phyloP scores from a whole-genome alignment of 352 stramenopile genomes.

The Globisporangium cederbergense region DNA sequence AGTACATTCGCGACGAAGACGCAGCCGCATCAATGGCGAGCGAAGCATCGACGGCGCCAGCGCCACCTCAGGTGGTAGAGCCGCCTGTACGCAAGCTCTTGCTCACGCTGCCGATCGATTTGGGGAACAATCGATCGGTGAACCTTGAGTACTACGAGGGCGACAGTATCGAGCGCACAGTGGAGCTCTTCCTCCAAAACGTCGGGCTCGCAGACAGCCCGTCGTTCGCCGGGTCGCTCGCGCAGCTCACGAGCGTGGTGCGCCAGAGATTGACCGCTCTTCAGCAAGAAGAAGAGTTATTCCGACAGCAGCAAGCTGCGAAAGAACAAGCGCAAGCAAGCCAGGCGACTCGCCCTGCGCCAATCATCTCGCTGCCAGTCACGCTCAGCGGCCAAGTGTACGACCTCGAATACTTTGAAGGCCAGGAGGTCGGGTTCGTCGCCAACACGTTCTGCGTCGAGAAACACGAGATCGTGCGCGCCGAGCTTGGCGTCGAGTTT shows the following conservation, averaged over 20 bases:
- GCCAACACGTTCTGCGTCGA: constrained; percentile 73
- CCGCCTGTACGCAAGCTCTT: constrained; percentile 27
- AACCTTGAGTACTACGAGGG: constrained; percentile 70
- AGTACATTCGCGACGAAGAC: constrained; percentile 36
- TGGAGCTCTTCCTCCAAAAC: constrained; percentile 54
- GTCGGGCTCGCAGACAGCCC: constrained; percentile 43
- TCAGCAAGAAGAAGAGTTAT: constrained; percentile 14
- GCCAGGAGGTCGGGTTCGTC: constrained; percentile 48
- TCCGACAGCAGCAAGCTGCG: constrained; percentile 9
- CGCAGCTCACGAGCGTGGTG: constrained; percentile 38
- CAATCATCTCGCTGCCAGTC: constrained; percentile 55
- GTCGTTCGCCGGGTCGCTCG: constrained; percentile 38
- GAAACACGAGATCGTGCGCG: constrained; percentile 56
- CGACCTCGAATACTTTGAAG: constrained; percentile 63
- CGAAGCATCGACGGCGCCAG: constrained; percentile 11
- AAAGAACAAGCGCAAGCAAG: constrained; percentile 1
- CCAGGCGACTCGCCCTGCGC: constrained; percentile 16
- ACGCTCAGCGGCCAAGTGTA: constrained; percentile 51
- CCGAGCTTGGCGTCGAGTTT: constrained; percentile 50
- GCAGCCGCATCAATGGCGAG: background rate
- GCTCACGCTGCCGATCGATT: constrained; percentile 43
- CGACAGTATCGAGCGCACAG: constrained; percentile 62
- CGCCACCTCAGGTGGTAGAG: background rate
- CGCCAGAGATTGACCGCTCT: constrained; percentile 26
- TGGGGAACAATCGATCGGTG: constrained; percentile 44